Evolutionary conservation across 2,329 filamentous ascomycete genomes (phyloP).

Genomic region (Beauveria medogensis): DNA sequence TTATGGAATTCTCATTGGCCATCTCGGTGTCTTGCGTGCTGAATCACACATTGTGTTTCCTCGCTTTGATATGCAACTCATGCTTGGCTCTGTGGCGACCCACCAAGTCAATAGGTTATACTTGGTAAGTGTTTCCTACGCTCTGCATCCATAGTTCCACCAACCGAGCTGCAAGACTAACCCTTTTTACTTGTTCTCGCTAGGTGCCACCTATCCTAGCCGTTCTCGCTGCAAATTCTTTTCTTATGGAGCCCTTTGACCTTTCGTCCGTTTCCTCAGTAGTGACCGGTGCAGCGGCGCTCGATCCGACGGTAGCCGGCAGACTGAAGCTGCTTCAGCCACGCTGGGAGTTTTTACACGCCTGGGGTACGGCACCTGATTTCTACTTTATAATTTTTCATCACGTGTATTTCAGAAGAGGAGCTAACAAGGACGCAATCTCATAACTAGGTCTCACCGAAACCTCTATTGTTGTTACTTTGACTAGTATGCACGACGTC

Average conservation of each 20-base stretch:
- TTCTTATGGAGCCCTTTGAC: background rate
- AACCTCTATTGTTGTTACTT: background rate
- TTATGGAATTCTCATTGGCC: background rate
- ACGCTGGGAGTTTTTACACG: background rate
- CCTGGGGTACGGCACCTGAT: background rate
- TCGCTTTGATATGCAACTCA: slow-evolving; percentile 5
- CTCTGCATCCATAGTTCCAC: background rate
- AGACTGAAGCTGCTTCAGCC: background rate
- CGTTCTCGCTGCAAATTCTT: background rate
- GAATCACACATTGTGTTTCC: background rate
- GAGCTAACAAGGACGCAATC: background rate
- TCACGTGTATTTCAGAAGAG: background rate
- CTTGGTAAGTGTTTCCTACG: background rate
- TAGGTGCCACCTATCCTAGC: background rate
- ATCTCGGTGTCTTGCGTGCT: background rate
- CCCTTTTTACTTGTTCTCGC: background rate
- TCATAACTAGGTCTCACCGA: slow-evolving; percentile 4
- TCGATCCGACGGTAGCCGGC: background rate
- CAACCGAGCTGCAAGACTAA: background rate
- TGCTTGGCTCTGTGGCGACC: background rate
- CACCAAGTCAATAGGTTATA: slow-evolving; percentile 4
- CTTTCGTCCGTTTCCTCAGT: background rate
- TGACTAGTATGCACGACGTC: background rate
- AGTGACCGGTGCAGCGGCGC: slow-evolving; percentile 2
- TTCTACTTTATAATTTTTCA: background rate